phyloP scores from a whole-genome alignment of 805 yeast species.

The Teunomyces funiuensis region DNA sequence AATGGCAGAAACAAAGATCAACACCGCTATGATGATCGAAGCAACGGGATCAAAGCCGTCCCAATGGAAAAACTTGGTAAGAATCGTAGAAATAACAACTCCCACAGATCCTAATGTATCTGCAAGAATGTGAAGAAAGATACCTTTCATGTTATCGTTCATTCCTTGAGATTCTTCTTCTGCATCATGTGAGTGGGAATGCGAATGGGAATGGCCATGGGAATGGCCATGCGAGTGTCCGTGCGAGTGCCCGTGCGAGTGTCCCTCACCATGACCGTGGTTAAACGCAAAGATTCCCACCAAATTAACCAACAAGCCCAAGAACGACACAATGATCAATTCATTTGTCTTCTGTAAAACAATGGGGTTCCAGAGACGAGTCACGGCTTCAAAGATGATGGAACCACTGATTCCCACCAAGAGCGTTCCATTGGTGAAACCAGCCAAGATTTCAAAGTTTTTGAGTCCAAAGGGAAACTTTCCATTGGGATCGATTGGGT shows the following conservation, averaged over 20 bases:
- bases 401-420: conserved; percentile 87
- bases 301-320: conserved; percentile 85
- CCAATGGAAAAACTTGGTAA: conserved; percentile 66
- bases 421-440: conserved; percentile 90
- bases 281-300: conserved; percentile 94
- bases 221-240: conserved; percentile 30
- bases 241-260: conserved; percentile 41
- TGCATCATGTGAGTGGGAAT: conserved; percentile 7
- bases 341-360: conserved; percentile 78
- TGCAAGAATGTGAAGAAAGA: conserved; percentile 89
- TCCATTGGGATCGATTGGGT: conserved; percentile 48
- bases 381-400: conserved; percentile 81
- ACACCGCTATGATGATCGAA: conserved; percentile 77
- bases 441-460: conserved; percentile 87
- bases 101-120: conserved; percentile 97
- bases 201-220: conserved; percentile 16
- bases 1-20: conserved; percentile 77
- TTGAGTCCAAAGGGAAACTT: conserved; percentile 83
- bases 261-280: conserved; percentile 67
- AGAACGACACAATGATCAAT: conserved; percentile 74
- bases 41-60: conserved; percentile 91
- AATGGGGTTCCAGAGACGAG: conserved; percentile 77
- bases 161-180: conserved; percentile 12
- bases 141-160: conserved; percentile 85
- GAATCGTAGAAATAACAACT: conserved; percentile 84